Evolutionary conservation across 805 yeast species (phyloP).

Genomic region (Candida sonorensis): DNA sequence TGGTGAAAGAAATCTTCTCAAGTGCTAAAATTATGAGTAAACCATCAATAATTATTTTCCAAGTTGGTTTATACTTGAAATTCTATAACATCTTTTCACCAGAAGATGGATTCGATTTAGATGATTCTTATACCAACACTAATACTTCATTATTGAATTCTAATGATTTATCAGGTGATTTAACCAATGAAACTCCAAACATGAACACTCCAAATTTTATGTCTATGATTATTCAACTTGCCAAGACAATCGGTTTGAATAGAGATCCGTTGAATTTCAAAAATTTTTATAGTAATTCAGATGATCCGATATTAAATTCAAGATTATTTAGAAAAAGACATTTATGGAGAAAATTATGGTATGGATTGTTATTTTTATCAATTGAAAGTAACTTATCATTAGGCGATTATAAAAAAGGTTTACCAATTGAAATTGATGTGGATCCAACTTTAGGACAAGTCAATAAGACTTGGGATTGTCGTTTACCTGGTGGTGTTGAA

Average conservation of each 20-base stretch:
- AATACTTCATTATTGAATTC: constrained; percentile 16
- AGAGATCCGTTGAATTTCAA: constrained; percentile 40
- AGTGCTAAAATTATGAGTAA: constrained; percentile 35
- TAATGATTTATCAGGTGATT: constrained; percentile 31
- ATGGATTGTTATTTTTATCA: constrained; percentile 26
- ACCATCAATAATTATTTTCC: constrained; percentile 45
- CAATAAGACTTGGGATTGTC: constrained; percentile 31
- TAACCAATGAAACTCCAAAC: constrained; percentile 28
- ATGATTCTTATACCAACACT: constrained; percentile 32
- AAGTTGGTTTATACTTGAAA: constrained; percentile 52
- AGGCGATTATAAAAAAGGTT: constrained; percentile 32
- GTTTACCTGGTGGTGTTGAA: constrained; percentile 32
- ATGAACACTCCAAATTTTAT: constrained; percentile 30
- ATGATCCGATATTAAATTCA: constrained; percentile 24
- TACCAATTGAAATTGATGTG: constrained; percentile 30
- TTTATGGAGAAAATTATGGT: constrained; percentile 36
- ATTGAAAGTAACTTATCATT: constrained; percentile 29
- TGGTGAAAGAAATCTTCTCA: constrained; percentile 39
- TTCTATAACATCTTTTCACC: constrained; percentile 51
- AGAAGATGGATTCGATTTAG: constrained; percentile 42
- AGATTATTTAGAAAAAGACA: constrained; percentile 29
- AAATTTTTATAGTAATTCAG: constrained; percentile 24
- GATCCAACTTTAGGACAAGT: constrained; percentile 29
- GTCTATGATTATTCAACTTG: constrained; percentile 34
- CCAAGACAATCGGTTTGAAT: constrained; percentile 40